These are phyloP conservation scores for Heimioporus retisporus DNA, from an alignment of 1,284 basidiomycete genomes.

Conservation along the genomic window DNA sequence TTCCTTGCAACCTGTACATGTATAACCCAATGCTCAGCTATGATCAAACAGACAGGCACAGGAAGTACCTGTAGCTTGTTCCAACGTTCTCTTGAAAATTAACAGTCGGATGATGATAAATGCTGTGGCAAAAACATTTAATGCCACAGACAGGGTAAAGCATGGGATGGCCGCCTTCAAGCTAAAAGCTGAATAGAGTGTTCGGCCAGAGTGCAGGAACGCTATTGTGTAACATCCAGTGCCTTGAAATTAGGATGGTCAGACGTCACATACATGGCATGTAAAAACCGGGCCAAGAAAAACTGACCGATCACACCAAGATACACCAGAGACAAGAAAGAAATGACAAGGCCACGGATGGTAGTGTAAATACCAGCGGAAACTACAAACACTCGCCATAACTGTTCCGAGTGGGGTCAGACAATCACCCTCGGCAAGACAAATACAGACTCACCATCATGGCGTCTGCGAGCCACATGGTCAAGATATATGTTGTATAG, in stretches of 20 bases:
- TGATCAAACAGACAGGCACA: no score
- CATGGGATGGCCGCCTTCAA: background rate
- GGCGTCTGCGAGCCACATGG: slow-evolving; percentile 2
- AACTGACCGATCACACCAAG: slow-evolving; percentile 4
- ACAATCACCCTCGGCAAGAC: background rate
- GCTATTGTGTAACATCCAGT: background rate
- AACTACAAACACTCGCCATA: slow-evolving; percentile 8
- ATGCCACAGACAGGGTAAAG: slow-evolving; percentile 3
- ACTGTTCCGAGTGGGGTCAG: background rate
- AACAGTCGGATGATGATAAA: background rate
- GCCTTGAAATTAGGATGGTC: background rate
- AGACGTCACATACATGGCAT: background rate
- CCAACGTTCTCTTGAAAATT: slow-evolving; percentile 5
- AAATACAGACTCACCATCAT: slow-evolving; percentile 3
- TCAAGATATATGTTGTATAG: background rate
- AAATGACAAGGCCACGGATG: background rate
- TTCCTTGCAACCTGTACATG: background rate
- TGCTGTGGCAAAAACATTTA: slow-evolving; percentile 1
- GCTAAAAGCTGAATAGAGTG: slow-evolving; percentile 3
- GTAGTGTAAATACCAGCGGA: background rate
- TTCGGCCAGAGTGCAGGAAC: background rate
- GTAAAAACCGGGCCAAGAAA: background rate
- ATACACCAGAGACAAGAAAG: background rate
- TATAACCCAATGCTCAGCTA: background rate
- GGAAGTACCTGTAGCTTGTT: background rate